Base-by-base conservation (phyloP, 208 protist genomes). In the Trypanosoma scelopori region DNA sequence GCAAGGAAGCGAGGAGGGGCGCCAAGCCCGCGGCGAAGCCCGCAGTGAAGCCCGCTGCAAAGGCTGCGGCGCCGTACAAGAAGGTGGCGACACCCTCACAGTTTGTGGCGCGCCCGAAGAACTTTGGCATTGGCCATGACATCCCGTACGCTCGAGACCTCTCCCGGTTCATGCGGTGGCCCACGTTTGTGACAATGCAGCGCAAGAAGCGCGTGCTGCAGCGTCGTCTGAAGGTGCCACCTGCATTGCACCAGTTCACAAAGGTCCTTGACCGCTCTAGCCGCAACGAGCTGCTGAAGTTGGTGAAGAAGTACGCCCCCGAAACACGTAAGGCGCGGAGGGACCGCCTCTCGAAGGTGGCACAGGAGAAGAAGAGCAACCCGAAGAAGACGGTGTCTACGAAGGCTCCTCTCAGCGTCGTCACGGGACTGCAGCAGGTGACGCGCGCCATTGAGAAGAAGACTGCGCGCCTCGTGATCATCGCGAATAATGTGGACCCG, bases 401-500 rank as follows among this genome's bases (percentile, higher is more conserved):
- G 52, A 94, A 98, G 78, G 97, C 96, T 56, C 91, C 93, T 18
- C 62, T 93, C 48, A 64, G 78, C 66, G 70, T 99, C 30, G 94
- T 98, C 65, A 98, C 74, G 66, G 99, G 99, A 58, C 80, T 99
- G 59, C 99, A 99, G 91, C 85, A 99, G 82, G 94, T 99, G 74
- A 99, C 97, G 50, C 84, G 82, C 58, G 82, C 98, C 22, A 93
- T 99, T 65, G 98, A 99, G 92, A 89, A 92, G 74, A 99, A 99
- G 91, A 98, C 98, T 74, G 99, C 99, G 28, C 93, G 96, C 73
- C 81, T 99, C 27, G 99, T 99, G 62, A 86, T 99, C 61, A 99
- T 99, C 68, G 98, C 99, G 48, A 97, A 99, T 91, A 99, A 99
- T 86, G 99, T 99, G 69, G 98, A 99, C 78, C 99, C 99, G 61